These are phyloP conservation scores for Rhizophora apiculata DNA, from an alignment of 345 rosid genomes.

Conservation along the genomic window DNA sequence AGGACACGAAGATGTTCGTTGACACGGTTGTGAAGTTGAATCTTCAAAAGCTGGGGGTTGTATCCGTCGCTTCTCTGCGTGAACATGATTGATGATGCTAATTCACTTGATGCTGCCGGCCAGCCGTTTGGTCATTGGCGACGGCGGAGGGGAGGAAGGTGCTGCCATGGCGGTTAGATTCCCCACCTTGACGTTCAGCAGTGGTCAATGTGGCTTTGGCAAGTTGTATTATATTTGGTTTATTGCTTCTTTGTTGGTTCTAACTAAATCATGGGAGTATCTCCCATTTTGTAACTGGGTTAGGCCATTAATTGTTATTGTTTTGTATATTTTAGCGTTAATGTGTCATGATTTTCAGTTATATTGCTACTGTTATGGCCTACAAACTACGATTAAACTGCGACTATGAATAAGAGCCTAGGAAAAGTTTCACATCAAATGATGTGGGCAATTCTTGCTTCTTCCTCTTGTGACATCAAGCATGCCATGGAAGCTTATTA, in stretches of 20 bases:
- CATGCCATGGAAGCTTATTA: no score
- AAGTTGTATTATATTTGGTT: background rate
- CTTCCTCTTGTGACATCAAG: background rate
- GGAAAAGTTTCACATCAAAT: no score
- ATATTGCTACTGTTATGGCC: background rate
- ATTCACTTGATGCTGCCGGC: background rate
- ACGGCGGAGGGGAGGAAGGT: background rate
- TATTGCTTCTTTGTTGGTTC: background rate
- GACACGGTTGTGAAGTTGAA: constrained; percentile 92
- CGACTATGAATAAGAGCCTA: background rate
- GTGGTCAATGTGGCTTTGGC: background rate
- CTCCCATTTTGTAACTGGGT: background rate
- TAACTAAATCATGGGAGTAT: background rate
- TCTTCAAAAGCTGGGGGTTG: constrained; percentile 77
- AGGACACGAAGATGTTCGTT: constrained; percentile 80
- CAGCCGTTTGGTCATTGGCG: background rate
- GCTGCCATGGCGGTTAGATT: background rate
- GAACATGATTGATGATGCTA: constrained; percentile 29
- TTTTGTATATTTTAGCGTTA: background rate
- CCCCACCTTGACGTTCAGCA: background rate
- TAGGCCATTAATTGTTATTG: no score
- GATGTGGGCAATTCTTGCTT: background rate
- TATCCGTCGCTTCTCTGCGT: constrained; percentile 44
- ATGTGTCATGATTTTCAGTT: background rate
- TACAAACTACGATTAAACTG: background rate